Conservation (phyloP, 768 basidiomycete genomes). For the Termitomyces sp. region DNA sequence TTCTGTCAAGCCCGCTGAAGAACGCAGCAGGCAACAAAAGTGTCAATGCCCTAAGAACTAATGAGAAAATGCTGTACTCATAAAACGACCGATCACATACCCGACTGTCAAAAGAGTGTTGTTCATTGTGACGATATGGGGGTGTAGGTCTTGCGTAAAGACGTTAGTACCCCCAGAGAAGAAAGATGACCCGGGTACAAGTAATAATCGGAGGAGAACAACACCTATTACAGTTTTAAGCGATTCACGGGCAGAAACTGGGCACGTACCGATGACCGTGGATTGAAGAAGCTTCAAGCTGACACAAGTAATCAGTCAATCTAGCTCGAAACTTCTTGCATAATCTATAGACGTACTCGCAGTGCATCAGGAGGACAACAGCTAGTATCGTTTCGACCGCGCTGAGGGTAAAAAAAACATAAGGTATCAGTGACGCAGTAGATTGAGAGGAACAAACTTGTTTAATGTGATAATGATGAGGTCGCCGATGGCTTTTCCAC, state of each 20-base stretch:
- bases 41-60: slow-evolving; percentile 48
- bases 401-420: slow-evolving; percentile 19
- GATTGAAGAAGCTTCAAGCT: slow-evolving; percentile 65
- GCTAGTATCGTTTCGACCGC: slow-evolving; percentile 47
- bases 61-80: background rate
- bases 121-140: slow-evolving; percentile 62
- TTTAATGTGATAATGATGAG: slow-evolving; percentile 46
- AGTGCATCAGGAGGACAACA: slow-evolving; percentile 40
- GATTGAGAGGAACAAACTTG: slow-evolving; percentile 30
- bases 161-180: slow-evolving; percentile 63
- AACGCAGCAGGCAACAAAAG: slow-evolving; percentile 62
- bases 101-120: slow-evolving; percentile 66
- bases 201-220: slow-evolving; percentile 63
- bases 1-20: slow-evolving; percentile 53
- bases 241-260: background rate
- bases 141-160: slow-evolving; percentile 62
- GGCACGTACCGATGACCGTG: slow-evolving; percentile 55
- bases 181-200: slow-evolving; percentile 67
- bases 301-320: background rate
- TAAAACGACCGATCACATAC: slow-evolving; percentile 26
- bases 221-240: slow-evolving; percentile 39
- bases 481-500: slow-evolving; percentile 46
- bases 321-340: background rate
- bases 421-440: background rate
- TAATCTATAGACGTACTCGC: slow-evolving; percentile 35